These are phyloP conservation scores for Rhizomucor miehei DNA, from an alignment of 371 early-diverging fungal species.

Conservation along the genomic window DNA sequence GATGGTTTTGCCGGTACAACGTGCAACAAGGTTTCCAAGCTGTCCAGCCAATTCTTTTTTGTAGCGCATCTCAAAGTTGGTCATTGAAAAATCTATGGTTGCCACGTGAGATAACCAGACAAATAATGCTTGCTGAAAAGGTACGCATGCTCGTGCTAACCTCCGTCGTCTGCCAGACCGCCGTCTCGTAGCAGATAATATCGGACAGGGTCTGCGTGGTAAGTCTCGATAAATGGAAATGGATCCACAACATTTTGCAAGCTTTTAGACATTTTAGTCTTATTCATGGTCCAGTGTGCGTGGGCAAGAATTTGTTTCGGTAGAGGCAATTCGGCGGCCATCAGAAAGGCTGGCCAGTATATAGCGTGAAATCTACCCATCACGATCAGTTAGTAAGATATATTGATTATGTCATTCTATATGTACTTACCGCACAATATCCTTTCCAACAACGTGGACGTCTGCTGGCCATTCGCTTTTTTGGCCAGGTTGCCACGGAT, in stretches of 20 bases:
- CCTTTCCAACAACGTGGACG: constrained; percentile 92
- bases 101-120: constrained; percentile 1
- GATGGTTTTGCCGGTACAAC: constrained; percentile 58
- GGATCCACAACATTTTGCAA: constrained; percentile 92
- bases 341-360: constrained; percentile 93
- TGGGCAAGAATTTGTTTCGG: constrained; percentile 86
- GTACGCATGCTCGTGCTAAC: constrained; percentile 19
- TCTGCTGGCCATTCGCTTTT: constrained; percentile 70
- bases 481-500: constrained; percentile 55
- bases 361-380: constrained; percentile 83
- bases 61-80: constrained; percentile 65
- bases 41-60: constrained; percentile 81
- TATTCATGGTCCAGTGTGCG: constrained; percentile 90
- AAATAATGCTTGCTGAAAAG: not conserved
- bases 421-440: constrained; percentile 78
- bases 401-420: no score
- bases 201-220: constrained; percentile 86
- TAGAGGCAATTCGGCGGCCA: constrained; percentile 80
- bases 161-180: constrained; percentile 80
- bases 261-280: constrained; percentile 93
- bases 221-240: constrained; percentile 60
- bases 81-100: constrained; percentile 81
- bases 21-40: constrained; percentile 82
- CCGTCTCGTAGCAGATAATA: constrained; percentile 91
- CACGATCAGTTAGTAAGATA: not conserved